A percentile compares a stretch with the other conserved stretches of the same genome.
phyloP scores from a whole-genome alignment of 768 basidiomycete species.

The Trametes maxima region DNA sequence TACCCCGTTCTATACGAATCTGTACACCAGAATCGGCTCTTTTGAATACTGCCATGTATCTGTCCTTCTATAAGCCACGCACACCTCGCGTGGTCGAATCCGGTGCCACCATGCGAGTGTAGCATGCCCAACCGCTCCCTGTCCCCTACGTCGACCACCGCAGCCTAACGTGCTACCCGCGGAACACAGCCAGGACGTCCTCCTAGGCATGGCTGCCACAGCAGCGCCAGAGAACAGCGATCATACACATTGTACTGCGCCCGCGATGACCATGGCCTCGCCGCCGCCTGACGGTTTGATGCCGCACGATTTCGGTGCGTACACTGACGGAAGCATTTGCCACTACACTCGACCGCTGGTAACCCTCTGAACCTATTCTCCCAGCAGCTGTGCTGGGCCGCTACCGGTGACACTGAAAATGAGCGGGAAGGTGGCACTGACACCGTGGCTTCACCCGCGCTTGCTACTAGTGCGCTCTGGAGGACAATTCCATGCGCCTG shows the following conservation, averaged over 20 bases:
- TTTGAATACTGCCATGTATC: not conserved
- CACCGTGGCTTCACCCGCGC: too few species aligned
- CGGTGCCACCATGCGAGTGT: not conserved
- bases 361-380: too few species aligned
- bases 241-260: not conserved
- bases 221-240: not conserved
- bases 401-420: too few species aligned
- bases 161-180: conserved; percentile 1
- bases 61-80: conserved; percentile 2
- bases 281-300: conserved; percentile 22
- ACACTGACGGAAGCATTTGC: conserved; percentile 15
- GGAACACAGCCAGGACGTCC: conserved; percentile 8
- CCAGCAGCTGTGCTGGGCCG: too few species aligned
- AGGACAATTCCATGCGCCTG: too few species aligned
- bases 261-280: conserved; percentile 1
- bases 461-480: too few species aligned
- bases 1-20: not conserved
- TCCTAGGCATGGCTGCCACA: not conserved
- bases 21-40: not conserved
- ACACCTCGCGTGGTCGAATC: not conserved
- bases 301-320: conserved; percentile 30
- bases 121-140: not conserved
- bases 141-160: not conserved
- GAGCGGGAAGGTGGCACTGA: too few species aligned
- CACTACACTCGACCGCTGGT: not conserved